Evolutionary conservation across 371 early-diverging fungal species (phyloP).

Genomic region (Mortierella sp.): DNA sequence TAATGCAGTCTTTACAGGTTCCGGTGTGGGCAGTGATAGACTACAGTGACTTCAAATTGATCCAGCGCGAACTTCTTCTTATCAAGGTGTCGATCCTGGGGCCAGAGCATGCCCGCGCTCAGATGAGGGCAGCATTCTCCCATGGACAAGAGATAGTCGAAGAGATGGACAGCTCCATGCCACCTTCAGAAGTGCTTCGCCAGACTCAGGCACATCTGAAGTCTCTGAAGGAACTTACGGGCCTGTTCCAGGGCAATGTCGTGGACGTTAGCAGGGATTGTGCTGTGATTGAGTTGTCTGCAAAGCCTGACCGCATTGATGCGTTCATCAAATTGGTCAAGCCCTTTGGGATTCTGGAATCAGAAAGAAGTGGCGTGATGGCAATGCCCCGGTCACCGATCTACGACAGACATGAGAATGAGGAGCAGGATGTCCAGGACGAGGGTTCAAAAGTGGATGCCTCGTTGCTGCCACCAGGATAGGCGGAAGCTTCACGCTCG

Average conservation of each 20-base stretch:
- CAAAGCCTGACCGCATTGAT: slow-evolving; percentile 87
- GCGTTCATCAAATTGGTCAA: slow-evolving; percentile 92
- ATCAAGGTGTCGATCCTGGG: slow-evolving; percentile 93
- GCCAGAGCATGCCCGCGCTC: slow-evolving; percentile 72
- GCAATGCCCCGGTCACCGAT: slow-evolving; percentile 92
- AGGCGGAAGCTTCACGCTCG: too few species aligned
- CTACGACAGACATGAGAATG: slow-evolving; percentile 74
- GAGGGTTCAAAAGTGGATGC: slow-evolving; percentile 78
- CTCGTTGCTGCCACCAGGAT: slow-evolving; percentile 93
- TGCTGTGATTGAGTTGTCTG: slow-evolving; percentile 86
- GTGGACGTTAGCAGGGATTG: slow-evolving; percentile 90
- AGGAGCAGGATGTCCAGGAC: slow-evolving; percentile 59
- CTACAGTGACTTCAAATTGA: slow-evolving; percentile 83
- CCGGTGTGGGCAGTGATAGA: slow-evolving; percentile 98
- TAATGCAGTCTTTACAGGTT: slow-evolving; percentile 62
- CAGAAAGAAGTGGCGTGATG: slow-evolving; percentile 94
- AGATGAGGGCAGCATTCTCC: slow-evolving; percentile 52
- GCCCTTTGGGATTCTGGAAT: slow-evolving; percentile 95
- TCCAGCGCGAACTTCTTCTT: slow-evolving; percentile 92
- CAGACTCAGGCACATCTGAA: slow-evolving; percentile 84
- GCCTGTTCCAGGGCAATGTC: slow-evolving; percentile 88
- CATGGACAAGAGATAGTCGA: slow-evolving; percentile 55
- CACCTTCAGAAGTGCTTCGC: slow-evolving; percentile 64
- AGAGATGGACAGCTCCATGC: slow-evolving; percentile 58
- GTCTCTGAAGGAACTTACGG: slow-evolving; percentile 83